Percentiles rank a stretch among this genome's conserved stretches.
phyloP scores from a whole-genome alignment of 345 rosid genomes.

The Brassica carinata region DNA sequence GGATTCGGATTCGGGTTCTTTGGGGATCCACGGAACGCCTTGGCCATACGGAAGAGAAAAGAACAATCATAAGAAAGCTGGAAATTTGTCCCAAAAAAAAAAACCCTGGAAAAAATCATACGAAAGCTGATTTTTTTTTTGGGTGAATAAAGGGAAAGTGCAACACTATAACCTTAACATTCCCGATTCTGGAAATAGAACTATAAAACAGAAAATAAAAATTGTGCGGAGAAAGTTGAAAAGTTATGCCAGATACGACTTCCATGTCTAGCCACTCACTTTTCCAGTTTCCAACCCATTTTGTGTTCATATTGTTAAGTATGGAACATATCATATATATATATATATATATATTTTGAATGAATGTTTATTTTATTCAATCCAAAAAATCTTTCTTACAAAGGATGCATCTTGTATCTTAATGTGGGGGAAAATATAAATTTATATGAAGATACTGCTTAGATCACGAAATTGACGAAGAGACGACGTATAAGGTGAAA shows the following conservation, averaged over 20 bases:
- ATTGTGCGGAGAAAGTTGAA: not conserved
- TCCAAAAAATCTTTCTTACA: too few species aligned
- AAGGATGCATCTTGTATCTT: too few species aligned
- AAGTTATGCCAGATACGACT: slow-evolving; percentile 31
- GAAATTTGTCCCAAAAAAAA: too few species aligned
- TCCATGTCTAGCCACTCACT: slow-evolving; percentile 29
- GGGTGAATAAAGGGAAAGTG: slow-evolving; percentile 31
- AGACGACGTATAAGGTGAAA: too few species aligned
- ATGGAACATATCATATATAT: too few species aligned
- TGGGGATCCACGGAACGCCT: too few species aligned
- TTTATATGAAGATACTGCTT: too few species aligned
- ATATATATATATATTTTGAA: too few species aligned
- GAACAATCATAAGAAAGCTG: slow-evolving; percentile 19
- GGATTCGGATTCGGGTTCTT: too few species aligned
- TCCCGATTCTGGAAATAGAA: slow-evolving; percentile 35
- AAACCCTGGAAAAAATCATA: not conserved
- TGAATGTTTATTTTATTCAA: too few species aligned
- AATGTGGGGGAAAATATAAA: too few species aligned
- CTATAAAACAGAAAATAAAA: not conserved
- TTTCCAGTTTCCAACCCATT: slow-evolving; percentile 19
- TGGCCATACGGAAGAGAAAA: not conserved
- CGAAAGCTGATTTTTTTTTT: not conserved
- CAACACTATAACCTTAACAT: slow-evolving; percentile 37
- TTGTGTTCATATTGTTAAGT: slow-evolving; percentile 25
- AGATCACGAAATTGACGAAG: too few species aligned